Base-by-base conservation (phyloP, 2,329 filamentous ascomycete species). In the Xylariaceae sp. region DNA sequence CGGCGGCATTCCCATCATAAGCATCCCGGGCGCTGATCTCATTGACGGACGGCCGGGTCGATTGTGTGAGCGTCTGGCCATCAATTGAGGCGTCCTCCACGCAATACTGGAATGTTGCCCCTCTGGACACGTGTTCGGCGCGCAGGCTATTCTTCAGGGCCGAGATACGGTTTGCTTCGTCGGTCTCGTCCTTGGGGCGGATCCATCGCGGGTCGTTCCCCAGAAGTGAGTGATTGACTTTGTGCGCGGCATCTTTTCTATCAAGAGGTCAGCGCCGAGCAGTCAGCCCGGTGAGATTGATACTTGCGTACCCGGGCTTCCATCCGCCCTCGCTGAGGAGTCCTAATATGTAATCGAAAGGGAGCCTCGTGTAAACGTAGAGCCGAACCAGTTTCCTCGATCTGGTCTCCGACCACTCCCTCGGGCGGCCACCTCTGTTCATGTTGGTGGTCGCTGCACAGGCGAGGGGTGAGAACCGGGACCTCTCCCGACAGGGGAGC, bases 171-270 rank as follows among this genome's bases (percentile, higher is more conserved):
- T 63, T 61, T 28, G 57, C 57, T 64, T 75, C 72, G 32, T 77
- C 72, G 13, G 63, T 59, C 9, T 64, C 57, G 22, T 59, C 64
- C 38, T 63, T 65, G 1, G 73, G 72, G 14, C 70, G 67, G 31
- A 77, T 59, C 63, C 72, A 75, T 49, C 73, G 64, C 19, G 72
- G 70, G 23, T 78, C 70, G 40, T 77, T 73, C 42, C 75, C 72
- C 19, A 77, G 63, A 40, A 75, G 64, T 6, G 60, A 58, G 34
- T 70, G 69, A 42, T 77, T 65, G 15, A 68, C 73, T 56, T 77
- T 77, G 47, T 73, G 72, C 21, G 68, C 72, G 18, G 73, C 75
- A 44, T 76, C 72, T 45, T 68, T 68, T 23, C 71, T 74, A 36
- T 37, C 31, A 28, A 33, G 26, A 44, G 40, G 36, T 32, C 41